Evolutionary conservation across 2,329 filamentous ascomycete species (phyloP).

Genomic region (Exophiala oligosperma): DNA sequence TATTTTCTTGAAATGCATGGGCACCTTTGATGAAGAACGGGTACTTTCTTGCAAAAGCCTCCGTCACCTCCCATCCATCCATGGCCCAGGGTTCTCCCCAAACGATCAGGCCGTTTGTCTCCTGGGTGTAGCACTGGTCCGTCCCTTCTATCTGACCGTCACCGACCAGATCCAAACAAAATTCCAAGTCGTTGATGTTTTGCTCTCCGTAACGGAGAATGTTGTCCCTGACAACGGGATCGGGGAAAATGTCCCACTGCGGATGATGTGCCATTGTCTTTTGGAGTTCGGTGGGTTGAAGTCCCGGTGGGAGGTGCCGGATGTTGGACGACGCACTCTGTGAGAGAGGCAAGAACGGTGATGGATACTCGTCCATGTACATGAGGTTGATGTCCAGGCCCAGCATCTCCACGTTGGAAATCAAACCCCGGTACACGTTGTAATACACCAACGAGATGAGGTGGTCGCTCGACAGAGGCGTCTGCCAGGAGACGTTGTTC

Average conservation of each 20-base stretch:
- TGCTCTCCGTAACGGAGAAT: slow-evolving; percentile 34
- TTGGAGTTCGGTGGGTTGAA: slow-evolving; percentile 43
- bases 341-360: slow-evolving; percentile 24
- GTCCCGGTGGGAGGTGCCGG: slow-evolving; percentile 29
- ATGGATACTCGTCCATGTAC: slow-evolving; percentile 26
- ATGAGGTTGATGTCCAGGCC: slow-evolving; percentile 29
- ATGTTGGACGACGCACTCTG: slow-evolving; percentile 19
- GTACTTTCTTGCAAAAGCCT: slow-evolving; percentile 50
- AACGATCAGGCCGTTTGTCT: slow-evolving; percentile 42
- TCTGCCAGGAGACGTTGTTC: slow-evolving; percentile 9
- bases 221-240: slow-evolving; percentile 43
- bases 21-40: slow-evolving; percentile 17
- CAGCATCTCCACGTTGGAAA: slow-evolving; percentile 33
- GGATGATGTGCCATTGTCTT: slow-evolving; percentile 42
- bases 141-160: slow-evolving; percentile 2
- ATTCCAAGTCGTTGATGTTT: slow-evolving; percentile 35
- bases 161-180: slow-evolving; percentile 42
- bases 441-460: slow-evolving; percentile 36
- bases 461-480: slow-evolving; percentile 33
- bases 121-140: slow-evolving; percentile 3
- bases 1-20: slow-evolving; percentile 11
- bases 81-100: slow-evolving; percentile 52
- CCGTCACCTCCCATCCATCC: slow-evolving; percentile 50
- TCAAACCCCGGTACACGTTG: slow-evolving; percentile 39
- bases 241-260: slow-evolving; percentile 39